A percentile compares a stretch with the other conserved stretches of the same genome.
phyloP scores from a whole-genome alignment of 257 asterid species.

The Primulina eburnea region DNA sequence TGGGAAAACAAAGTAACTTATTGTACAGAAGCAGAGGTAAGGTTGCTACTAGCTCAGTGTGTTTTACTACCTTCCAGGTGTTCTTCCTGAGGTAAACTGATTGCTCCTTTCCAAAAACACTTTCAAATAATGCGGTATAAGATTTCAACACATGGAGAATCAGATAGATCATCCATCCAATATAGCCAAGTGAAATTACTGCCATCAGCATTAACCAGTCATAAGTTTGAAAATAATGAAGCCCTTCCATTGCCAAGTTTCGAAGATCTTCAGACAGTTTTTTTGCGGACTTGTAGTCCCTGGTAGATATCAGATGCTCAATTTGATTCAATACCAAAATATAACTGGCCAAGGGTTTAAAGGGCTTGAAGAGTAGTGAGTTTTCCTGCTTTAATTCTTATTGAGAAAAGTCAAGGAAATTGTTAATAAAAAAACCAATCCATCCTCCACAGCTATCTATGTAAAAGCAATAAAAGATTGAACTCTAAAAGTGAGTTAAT shows the following conservation, averaged over 20 bases:
- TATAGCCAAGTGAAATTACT: slow-evolving; percentile 81
- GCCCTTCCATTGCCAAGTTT: slow-evolving; percentile 82
- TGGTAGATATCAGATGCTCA: slow-evolving; percentile 53
- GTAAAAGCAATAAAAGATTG: slow-evolving; percentile 2
- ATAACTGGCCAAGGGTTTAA: slow-evolving; percentile 65
- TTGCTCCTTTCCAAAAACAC: slow-evolving; percentile 42
- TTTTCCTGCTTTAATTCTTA: slow-evolving; percentile 67
- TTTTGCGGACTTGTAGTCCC: slow-evolving; percentile 67
- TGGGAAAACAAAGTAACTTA: slow-evolving; percentile 15
- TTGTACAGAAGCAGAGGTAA: slow-evolving; percentile 24
- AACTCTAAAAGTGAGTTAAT: neutral
- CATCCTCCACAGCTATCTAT: slow-evolving; percentile 10
- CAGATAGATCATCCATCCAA: slow-evolving; percentile 94
- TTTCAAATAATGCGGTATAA: slow-evolving; percentile 66
- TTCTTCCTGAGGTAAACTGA: slow-evolving; percentile 37
- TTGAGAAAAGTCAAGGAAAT: slow-evolving; percentile 50
- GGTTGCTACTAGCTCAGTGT: neutral
- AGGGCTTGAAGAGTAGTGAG: slow-evolving; percentile 77
- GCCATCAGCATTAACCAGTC: slow-evolving; percentile 97
- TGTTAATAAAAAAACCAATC: slow-evolving; percentile 2
- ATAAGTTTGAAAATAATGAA: slow-evolving; percentile 89
- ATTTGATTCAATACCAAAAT: slow-evolving; percentile 50
- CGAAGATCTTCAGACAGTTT: slow-evolving; percentile 71
- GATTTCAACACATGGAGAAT: slow-evolving; percentile 77
- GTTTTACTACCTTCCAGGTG: slow-evolving; percentile 53